Evolutionary conservation across 805 yeast species (phyloP).

Genomic region (Kurtzmaniella cleridarum): DNA sequence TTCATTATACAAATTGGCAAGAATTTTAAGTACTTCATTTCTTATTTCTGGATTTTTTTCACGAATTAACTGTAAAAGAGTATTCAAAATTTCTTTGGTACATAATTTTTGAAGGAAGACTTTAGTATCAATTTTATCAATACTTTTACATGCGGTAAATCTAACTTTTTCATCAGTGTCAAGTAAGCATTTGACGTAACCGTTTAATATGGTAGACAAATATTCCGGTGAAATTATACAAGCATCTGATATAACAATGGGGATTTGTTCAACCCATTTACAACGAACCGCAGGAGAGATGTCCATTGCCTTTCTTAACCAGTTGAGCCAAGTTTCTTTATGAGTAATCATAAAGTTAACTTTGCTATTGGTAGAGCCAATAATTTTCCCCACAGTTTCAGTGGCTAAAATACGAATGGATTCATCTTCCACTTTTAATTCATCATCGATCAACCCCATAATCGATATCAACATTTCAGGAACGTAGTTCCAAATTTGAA

Average conservation of each 20-base stretch:
- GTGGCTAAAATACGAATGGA: conserved; percentile 64
- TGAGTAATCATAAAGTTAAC: conserved; percentile 56
- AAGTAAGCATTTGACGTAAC: conserved; percentile 61
- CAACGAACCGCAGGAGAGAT: conserved; percentile 57
- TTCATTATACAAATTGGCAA: conserved; percentile 51
- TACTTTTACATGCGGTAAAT: conserved; percentile 48
- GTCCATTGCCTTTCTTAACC: conserved; percentile 76
- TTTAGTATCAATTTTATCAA: conserved; percentile 42
- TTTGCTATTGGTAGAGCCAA: conserved; percentile 33
- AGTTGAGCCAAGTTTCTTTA: conserved; percentile 55
- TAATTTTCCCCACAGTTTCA: conserved; percentile 62
- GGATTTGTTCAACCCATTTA: conserved; percentile 62
- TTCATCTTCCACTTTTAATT: conserved; percentile 66
- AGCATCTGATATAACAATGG: conserved; percentile 34
- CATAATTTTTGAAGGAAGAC: conserved; percentile 45
- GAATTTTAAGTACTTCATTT: conserved; percentile 47
- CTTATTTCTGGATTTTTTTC: conserved; percentile 68
- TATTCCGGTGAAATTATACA: conserved; percentile 5
- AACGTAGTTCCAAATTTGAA: conserved; percentile 69
- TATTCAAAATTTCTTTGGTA: conserved; percentile 42
- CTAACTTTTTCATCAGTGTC: conserved; percentile 77
- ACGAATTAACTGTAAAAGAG: conserved; percentile 59
- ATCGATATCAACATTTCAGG: conserved; percentile 73
- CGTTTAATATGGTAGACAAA: conserved; percentile 26
- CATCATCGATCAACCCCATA: conserved; percentile 76